A percentile compares a stretch with the other conserved stretches of the same genome.
Conservation (phyloP, 768 basidiomycete species). For the Myochromella boudieri region DNA sequence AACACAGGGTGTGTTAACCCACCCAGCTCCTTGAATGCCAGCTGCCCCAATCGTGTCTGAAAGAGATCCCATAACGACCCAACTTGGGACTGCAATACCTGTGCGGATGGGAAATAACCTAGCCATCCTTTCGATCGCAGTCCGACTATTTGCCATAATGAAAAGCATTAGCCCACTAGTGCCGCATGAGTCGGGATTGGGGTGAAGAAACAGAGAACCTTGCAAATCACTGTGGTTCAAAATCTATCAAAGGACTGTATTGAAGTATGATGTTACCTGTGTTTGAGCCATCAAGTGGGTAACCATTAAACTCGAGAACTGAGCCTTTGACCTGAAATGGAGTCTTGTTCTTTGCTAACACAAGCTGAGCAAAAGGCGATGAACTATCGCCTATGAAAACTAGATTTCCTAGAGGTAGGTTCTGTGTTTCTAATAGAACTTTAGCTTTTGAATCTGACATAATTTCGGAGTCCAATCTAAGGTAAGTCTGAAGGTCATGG, state of each 20-base stretch:
- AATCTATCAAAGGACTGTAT: slow-evolving; percentile 17
- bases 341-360: slow-evolving; percentile 32
- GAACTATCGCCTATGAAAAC: slow-evolving; percentile 53
- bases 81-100: slow-evolving; percentile 74
- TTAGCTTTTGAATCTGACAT: slow-evolving; percentile 40
- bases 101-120: slow-evolving; percentile 86
- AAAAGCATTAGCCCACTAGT: slow-evolving; percentile 44
- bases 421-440: slow-evolving; percentile 15
- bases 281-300: slow-evolving; percentile 23
- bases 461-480: slow-evolving; percentile 69
- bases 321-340: slow-evolving; percentile 30
- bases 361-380: slow-evolving; percentile 27
- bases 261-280: slow-evolving; percentile 29
- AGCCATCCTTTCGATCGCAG: slow-evolving; percentile 64
- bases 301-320: slow-evolving; percentile 25
- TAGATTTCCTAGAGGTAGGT: slow-evolving; percentile 46
- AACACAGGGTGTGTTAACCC: slow-evolving; percentile 24
- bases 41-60: slow-evolving; percentile 65
- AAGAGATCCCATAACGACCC: slow-evolving; percentile 59
- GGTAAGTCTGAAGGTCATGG: slow-evolving; percentile 65
- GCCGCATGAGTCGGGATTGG: slow-evolving; percentile 47
- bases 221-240: no score
- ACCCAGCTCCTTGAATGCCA: slow-evolving; percentile 81
- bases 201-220: slow-evolving; percentile 67
- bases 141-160: slow-evolving; percentile 53